phyloP scores from a whole-genome alignment of 192 early-diverging fungal genomes.

The Geranomyces michiganensis region DNA sequence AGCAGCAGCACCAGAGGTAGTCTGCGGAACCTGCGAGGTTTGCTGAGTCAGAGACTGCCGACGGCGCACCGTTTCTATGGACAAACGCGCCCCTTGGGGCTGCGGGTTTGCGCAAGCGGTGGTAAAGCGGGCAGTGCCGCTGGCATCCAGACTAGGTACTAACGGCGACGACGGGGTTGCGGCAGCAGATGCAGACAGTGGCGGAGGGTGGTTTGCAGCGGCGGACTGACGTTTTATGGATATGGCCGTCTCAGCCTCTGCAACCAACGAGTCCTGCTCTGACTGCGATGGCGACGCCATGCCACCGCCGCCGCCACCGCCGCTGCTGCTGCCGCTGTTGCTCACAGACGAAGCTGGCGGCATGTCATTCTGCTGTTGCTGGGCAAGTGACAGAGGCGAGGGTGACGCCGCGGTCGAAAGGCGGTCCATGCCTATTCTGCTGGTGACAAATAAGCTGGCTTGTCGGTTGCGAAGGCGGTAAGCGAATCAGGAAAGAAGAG shows the following conservation, averaged over 20 bases:
- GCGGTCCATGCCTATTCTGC: too few relatives aligned
- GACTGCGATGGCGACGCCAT: background rate
- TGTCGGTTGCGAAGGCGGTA: too few relatives aligned
- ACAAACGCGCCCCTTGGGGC: slow-evolving; percentile 3
- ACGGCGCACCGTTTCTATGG: slow-evolving; percentile 3
- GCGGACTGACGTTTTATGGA: background rate
- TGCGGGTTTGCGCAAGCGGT: slow-evolving; percentile 5
- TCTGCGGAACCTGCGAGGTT: background rate
- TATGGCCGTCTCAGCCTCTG: background rate
- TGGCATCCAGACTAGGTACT: background rate
- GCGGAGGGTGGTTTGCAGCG: slow-evolving; percentile 4
- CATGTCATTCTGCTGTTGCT: too few relatives aligned
- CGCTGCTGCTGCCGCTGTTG: too few relatives aligned
- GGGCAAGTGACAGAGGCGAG: too few relatives aligned
- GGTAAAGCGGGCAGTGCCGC: background rate
- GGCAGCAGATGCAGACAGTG: background rate
- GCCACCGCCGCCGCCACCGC: too few relatives aligned
- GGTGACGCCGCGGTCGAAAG: too few relatives aligned
- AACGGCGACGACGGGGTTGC: background rate
- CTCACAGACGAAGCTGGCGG: too few relatives aligned
- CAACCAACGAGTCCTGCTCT: slow-evolving; percentile 1
- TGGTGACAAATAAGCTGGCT: too few relatives aligned
- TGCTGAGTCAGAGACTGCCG: background rate
- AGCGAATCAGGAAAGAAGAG: too few relatives aligned
- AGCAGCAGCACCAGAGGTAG: background rate